Percentiles rank a stretch among this genome's conserved stretches.
These are phyloP conservation scores for Dioscorea alata DNA, from an alignment of 106 monocot species.

Conservation along the genomic window DNA sequence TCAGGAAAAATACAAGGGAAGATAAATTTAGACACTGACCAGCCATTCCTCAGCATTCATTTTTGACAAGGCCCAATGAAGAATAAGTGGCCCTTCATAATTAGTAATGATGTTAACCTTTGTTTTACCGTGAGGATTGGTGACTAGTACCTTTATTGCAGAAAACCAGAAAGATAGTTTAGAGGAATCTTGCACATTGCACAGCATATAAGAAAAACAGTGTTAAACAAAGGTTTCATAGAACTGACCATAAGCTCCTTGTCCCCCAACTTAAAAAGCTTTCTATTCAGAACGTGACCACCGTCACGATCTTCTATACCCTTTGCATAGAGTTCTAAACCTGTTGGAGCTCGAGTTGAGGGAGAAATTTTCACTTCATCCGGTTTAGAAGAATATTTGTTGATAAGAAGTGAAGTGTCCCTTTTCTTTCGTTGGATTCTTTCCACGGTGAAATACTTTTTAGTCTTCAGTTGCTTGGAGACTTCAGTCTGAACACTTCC, in stretches of 20 bases:
- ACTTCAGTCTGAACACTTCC: constrained; percentile 59
- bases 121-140: constrained; percentile 41
- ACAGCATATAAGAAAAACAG: neutral
- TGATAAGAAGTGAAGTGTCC: constrained; percentile 57
- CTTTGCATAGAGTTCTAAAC: constrained; percentile 42
- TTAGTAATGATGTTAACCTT: constrained; percentile 75
- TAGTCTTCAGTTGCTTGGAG: constrained; percentile 51
- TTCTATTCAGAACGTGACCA: constrained; percentile 45
- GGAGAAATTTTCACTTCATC: constrained; percentile 20
- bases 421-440: constrained; percentile 73
- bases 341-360: constrained; percentile 22
- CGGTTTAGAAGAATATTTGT: constrained; percentile 27
- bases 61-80: constrained; percentile 87
- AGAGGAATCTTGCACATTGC: neutral
- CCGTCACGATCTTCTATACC: constrained; percentile 45
- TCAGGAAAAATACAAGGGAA: neutral
- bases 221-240: neutral
- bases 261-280: constrained; percentile 59
- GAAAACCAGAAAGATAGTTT: neutral
- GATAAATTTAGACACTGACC: constrained; percentile 33
- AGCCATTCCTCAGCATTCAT: constrained; percentile 68
- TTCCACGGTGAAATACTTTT: constrained; percentile 51
- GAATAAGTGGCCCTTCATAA: constrained; percentile 47
- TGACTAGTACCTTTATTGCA: constrained; percentile 54
- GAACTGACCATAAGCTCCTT: constrained; percentile 65